These are phyloP conservation scores for Lyophyllum semitale DNA, from an alignment of 768 basidiomycete genomes.

Conservation along the genomic window DNA sequence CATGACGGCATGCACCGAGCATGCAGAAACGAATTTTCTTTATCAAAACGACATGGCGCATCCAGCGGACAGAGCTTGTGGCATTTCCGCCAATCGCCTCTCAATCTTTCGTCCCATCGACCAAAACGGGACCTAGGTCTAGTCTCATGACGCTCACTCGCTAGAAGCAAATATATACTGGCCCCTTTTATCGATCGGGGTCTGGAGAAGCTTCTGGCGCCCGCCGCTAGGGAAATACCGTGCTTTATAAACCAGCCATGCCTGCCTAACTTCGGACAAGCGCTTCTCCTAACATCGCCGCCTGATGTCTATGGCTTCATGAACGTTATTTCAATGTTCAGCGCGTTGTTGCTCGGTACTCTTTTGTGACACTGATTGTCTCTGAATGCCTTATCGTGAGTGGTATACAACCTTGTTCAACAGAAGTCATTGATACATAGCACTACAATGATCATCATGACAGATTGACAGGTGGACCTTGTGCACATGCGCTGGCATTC, in stretches of 20 bases:
- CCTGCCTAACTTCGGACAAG: slow-evolving; percentile 2
- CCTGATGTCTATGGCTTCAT: background rate
- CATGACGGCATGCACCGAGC: background rate
- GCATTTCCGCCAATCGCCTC: background rate
- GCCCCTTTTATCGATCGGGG: slow-evolving; percentile 6
- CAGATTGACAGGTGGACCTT: slow-evolving; percentile 12
- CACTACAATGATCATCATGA: slow-evolving; percentile 5
- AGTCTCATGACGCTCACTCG: slow-evolving; percentile 7
- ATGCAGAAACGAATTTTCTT: background rate
- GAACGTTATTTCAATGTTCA: background rate
- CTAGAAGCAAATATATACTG: background rate
- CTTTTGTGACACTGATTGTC: too few species aligned
- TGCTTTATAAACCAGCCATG: too few species aligned
- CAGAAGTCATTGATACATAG: background rate
- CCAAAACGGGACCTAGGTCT: background rate
- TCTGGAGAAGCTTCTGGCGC: background rate
- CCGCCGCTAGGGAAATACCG: background rate
- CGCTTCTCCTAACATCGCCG: background rate
- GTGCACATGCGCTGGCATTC: background rate
- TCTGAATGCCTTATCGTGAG: background rate
- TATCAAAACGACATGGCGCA: background rate
- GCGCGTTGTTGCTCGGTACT: background rate
- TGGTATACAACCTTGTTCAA: background rate
- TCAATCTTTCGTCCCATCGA: background rate
- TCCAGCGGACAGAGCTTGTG: slow-evolving; percentile 1